Conservation (phyloP, 306 rosid genomes). For the Lablab purpureus region DNA sequence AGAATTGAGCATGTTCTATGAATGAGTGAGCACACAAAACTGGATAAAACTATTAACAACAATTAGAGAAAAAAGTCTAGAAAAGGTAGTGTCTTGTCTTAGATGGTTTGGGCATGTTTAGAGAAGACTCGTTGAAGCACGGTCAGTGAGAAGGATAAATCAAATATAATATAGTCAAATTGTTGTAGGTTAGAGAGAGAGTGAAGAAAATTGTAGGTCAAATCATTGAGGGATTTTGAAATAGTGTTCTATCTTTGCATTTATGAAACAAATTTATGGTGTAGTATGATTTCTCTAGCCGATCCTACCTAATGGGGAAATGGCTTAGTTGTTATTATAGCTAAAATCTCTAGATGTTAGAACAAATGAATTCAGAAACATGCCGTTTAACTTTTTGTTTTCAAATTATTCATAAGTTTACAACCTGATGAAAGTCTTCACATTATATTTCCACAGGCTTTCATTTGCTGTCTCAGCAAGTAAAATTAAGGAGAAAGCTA, state of each 20-base stretch:
- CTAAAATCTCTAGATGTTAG: slow-evolving; percentile 6
- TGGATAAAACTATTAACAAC: not conserved
- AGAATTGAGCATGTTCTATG: not conserved
- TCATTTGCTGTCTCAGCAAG: slow-evolving; percentile 83
- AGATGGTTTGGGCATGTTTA: not conserved
- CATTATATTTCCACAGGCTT: slow-evolving; percentile 64
- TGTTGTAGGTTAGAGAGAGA: not conserved
- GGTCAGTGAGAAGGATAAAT: not conserved
- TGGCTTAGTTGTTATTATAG: not conserved
- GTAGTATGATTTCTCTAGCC: not conserved
- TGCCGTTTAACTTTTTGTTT: not conserved
- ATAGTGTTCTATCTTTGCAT: not conserved
- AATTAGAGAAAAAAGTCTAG: not conserved
- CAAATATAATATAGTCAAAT: not conserved
- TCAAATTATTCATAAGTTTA: slow-evolving; percentile 33
- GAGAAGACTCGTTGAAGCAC: not conserved
- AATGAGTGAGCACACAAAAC: not conserved
- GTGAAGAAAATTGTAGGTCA: not conserved
- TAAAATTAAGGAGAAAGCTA: slow-evolving; percentile 82
- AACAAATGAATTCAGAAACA: not conserved
- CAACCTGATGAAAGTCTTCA: slow-evolving; percentile 40
- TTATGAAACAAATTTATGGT: not conserved
- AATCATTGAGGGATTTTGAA: not conserved
- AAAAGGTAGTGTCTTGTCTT: not conserved
- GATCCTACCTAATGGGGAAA: not conserved